A percentile compares a stretch with the other conserved stretches of the same genome.
phyloP scores from a whole-genome alignment of 805 yeast species.

The Yarrowia sp. region DNA sequence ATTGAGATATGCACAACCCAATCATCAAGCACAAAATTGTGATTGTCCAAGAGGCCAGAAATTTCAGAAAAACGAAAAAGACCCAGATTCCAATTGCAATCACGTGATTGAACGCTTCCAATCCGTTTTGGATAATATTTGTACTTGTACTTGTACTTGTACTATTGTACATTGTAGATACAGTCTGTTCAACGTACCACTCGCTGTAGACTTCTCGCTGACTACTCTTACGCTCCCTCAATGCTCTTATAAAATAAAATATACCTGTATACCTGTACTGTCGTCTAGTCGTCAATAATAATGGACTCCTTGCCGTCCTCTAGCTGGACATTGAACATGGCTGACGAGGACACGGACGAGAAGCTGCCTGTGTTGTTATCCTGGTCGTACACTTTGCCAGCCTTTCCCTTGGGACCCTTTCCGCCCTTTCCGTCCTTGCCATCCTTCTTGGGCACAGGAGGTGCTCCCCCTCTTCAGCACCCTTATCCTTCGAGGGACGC shows the following conservation, averaged over 20 bases:
- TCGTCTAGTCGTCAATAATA: conserved; percentile 1
- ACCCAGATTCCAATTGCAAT: no score
- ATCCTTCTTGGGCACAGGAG: conserved; percentile 10
- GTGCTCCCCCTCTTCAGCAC: neutral
- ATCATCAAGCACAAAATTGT: no score
- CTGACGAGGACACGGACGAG: conserved; percentile 16
- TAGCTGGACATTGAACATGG: conserved; percentile 21
- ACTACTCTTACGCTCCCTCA: no score
- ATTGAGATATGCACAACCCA: no score
- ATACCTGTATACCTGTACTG: neutral
- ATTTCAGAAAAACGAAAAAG: no score
- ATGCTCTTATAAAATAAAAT: neutral
- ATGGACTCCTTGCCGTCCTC: conserved; percentile 20
- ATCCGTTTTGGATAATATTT: no score
- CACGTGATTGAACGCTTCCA: no score
- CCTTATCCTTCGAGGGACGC: neutral
- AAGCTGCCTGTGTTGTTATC: neutral
- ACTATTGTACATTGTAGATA: no score
- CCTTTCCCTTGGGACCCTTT: neutral
- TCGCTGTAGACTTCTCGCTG: no score
- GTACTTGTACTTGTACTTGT: no score
- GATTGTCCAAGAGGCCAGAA: no score
- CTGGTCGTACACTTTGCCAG: conserved; percentile 14
- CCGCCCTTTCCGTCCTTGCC: neutral
- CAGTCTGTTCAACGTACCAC: no score